Percentiles rank a stretch among this genome's conserved stretches.
phyloP scores from a whole-genome alignment of 441 rosid species.

The Pelargonium fulgidum region DNA sequence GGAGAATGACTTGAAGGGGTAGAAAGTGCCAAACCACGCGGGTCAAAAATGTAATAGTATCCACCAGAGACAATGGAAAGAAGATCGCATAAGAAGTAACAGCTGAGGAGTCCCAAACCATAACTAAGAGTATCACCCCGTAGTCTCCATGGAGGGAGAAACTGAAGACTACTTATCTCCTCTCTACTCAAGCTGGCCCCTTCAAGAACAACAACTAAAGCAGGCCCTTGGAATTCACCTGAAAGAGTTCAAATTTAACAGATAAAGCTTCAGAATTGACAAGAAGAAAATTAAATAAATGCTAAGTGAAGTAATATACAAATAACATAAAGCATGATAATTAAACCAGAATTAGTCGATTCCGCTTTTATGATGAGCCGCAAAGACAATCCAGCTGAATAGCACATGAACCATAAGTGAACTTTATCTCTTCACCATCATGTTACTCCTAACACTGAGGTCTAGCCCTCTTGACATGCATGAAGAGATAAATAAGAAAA shows the following conservation, averaged over 20 bases:
- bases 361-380: neutral
- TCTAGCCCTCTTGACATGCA: neutral
- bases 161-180: constrained; percentile 90
- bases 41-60: constrained; percentile 92
- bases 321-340: constrained; percentile 4
- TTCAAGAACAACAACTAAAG: constrained; percentile 79
- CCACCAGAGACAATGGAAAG: constrained; percentile 85
- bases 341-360: constrained; percentile 3
- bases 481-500: neutral
- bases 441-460: constrained; percentile 3
- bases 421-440: constrained; percentile 1
- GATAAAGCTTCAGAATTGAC: constrained; percentile 5
- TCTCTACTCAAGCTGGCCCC: constrained; percentile 84
- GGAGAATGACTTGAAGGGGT: constrained; percentile 62
- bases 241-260: constrained; percentile 16
- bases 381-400: neutral
- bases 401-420: neutral
- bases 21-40: constrained; percentile 73
- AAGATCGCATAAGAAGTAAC: constrained; percentile 76
- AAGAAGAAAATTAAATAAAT: constrained; percentile 9
- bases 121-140: constrained; percentile 80
- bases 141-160: constrained; percentile 92
- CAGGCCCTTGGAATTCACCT: constrained; percentile 99
- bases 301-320: neutral
- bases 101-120: constrained; percentile 92